Conservation (phyloP, 257 asterid genomes). For the Linderniella brevidens region DNA sequence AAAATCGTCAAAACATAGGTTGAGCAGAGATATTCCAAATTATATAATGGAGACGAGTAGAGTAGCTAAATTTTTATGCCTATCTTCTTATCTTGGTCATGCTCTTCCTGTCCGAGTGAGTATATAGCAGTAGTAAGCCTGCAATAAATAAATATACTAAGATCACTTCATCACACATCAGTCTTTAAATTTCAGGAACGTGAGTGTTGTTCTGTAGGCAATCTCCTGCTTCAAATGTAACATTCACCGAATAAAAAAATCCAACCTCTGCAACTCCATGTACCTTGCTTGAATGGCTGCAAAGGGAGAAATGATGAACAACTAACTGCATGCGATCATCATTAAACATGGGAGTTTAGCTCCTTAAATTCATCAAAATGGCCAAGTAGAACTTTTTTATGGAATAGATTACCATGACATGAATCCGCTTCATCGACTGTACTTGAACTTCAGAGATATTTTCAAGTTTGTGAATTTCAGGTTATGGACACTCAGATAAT, state of each 20-base stretch:
- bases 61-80: conserved; percentile 91
- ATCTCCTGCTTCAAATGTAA: conserved; percentile 70
- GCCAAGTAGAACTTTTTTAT: not conserved
- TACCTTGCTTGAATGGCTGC: conserved; percentile 13
- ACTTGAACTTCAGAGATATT: conserved; percentile 44
- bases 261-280: conserved; percentile 46
- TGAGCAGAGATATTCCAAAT: too few species aligned
- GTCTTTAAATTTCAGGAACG: conserved; percentile 42
- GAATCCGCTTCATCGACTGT: conserved; percentile 21
- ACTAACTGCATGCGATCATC: not conserved
- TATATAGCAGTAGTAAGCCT: conserved; percentile 76
- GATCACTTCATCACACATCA: conserved; percentile 27
- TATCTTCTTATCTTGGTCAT: conserved; percentile 64
- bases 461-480: conserved; percentile 35
- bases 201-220: conserved; percentile 32
- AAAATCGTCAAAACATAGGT: too few species aligned
- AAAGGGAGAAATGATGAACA: too few species aligned
- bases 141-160: conserved; percentile 12
- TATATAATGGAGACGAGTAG: conserved; percentile 67
- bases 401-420: conserved; percentile 24
- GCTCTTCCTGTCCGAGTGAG: conserved; percentile 63
- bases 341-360: not conserved
- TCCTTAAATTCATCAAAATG: not conserved
- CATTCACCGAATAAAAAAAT: conserved; percentile 55
- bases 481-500: conserved; percentile 6